A percentile compares a stretch with the other conserved stretches of the same genome.
Evolutionary conservation across 2,329 filamentous ascomycete genomes (phyloP).

Genomic region (Verticillium albo-atrum): DNA sequence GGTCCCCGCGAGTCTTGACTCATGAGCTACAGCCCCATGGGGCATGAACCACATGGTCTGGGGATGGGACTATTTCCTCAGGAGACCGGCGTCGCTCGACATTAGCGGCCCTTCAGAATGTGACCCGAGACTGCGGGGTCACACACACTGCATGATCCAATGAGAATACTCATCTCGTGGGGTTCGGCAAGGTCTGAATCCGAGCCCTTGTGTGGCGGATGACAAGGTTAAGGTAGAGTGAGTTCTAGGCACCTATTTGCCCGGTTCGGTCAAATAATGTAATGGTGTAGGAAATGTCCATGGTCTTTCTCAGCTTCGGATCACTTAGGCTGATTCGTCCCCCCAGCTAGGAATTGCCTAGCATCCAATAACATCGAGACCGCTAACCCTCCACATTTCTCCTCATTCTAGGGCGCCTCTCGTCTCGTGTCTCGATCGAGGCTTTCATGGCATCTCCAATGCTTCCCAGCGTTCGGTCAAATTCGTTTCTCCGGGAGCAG

Average conservation of each 20-base stretch:
- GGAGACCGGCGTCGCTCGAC: neutral
- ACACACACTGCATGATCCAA: too few relatives aligned
- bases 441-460: neutral
- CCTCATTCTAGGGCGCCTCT: neutral
- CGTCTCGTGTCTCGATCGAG: neutral
- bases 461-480: neutral
- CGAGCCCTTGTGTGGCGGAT: neutral
- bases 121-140: neutral
- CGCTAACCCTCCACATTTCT: neutral
- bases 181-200: neutral
- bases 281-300: neutral
- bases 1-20: neutral
- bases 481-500: neutral
- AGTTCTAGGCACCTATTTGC: neutral
- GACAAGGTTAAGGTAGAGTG: neutral
- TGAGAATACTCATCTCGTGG: neutral
- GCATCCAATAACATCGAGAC: neutral
- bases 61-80: neutral
- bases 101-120: neutral
- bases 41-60: neutral
- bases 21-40: neutral
- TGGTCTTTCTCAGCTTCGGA: neutral
- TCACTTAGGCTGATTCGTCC: neutral
- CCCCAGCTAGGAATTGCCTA: neutral
- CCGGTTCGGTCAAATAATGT: neutral